Percentiles rank a stretch among this genome's conserved stretches.
Conservation (phyloP, 2,329 filamentous ascomycete genomes). For the Fusarium cicatricum region DNA sequence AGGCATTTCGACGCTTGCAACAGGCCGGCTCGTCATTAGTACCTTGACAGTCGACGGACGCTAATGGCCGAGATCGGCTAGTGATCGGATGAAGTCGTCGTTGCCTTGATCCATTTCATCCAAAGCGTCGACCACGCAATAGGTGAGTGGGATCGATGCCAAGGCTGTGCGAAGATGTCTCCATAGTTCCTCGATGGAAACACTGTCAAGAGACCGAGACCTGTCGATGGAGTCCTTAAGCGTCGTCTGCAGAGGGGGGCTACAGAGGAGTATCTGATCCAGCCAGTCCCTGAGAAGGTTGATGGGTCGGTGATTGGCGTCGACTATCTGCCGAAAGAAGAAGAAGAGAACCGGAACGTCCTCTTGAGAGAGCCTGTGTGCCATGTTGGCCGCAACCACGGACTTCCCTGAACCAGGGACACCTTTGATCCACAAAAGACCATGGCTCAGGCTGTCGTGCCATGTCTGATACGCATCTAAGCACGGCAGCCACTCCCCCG, state of each 20-base stretch:
- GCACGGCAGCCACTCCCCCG: conserved; percentile 22
- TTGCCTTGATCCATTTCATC: conserved; percentile 57
- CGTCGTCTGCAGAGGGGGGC: conserved; percentile 41
- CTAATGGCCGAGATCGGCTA: conserved; percentile 46
- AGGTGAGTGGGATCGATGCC: conserved; percentile 38
- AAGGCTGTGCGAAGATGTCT: conserved; percentile 41
- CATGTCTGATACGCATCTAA: conserved; percentile 18
- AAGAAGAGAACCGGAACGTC: conserved; percentile 47
- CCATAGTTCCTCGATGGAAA: conserved; percentile 43
- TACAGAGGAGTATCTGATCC: conserved; percentile 45
- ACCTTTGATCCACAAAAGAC: conserved; percentile 42
- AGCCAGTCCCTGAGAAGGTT: conserved; percentile 49
- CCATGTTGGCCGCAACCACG: conserved; percentile 44
- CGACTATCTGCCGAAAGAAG: conserved; percentile 52
- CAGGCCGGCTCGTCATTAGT: conserved; percentile 54
- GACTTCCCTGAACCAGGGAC: conserved; percentile 53
- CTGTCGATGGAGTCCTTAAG: conserved; percentile 31
- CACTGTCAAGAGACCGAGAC: conserved; percentile 2
- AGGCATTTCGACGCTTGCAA: conserved; percentile 41
- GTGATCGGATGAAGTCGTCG: conserved; percentile 42
- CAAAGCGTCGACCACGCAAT: conserved; percentile 54
- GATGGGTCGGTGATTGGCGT: conserved; percentile 46
- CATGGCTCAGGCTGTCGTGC: conserved; percentile 11
- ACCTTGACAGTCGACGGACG: conserved; percentile 50
- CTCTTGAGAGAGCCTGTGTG: conserved; percentile 26